Conservation (phyloP, 2,329 filamentous ascomycete genomes). For the Verruconis gallopava region DNA sequence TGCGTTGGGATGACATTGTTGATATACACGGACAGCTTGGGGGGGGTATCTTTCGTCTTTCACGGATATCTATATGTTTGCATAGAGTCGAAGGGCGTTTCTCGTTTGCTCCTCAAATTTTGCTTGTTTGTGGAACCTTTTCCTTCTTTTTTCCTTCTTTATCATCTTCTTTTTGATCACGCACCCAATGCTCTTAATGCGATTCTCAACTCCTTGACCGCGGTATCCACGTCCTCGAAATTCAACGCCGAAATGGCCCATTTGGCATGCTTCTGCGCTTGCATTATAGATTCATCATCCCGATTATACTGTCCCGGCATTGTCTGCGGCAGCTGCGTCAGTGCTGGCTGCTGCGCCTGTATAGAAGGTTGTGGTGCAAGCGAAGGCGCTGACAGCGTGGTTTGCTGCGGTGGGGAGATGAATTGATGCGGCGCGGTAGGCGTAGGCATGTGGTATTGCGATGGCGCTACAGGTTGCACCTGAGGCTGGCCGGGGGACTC, state of each 20-base stretch:
- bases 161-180: constrained; percentile 26
- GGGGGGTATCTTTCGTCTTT: no score
- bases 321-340: constrained; percentile 16
- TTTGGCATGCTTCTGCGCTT: constrained; percentile 88
- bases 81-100: no score
- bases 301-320: constrained; percentile 16
- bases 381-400: background rate
- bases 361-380: constrained; percentile 15
- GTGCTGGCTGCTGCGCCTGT: constrained; percentile 15
- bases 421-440: constrained; percentile 10
- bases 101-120: no score
- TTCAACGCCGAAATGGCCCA: constrained; percentile 96
- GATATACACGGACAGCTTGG: no score
- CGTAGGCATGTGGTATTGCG: constrained; percentile 7
- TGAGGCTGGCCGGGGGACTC: constrained; percentile 10
- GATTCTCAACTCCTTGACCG: constrained; percentile 67
- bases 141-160: no score
- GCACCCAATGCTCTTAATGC: constrained; percentile 62
- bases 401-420: constrained; percentile 2
- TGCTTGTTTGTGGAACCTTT: no score
- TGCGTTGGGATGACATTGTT: no score
- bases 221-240: constrained; percentile 88
- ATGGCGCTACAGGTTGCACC: constrained; percentile 10
- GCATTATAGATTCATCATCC: constrained; percentile 59
- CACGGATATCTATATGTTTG: no score